phyloP scores from a whole-genome alignment of 163 green algal genomes.

The Scenedesmus sp. region DNA sequence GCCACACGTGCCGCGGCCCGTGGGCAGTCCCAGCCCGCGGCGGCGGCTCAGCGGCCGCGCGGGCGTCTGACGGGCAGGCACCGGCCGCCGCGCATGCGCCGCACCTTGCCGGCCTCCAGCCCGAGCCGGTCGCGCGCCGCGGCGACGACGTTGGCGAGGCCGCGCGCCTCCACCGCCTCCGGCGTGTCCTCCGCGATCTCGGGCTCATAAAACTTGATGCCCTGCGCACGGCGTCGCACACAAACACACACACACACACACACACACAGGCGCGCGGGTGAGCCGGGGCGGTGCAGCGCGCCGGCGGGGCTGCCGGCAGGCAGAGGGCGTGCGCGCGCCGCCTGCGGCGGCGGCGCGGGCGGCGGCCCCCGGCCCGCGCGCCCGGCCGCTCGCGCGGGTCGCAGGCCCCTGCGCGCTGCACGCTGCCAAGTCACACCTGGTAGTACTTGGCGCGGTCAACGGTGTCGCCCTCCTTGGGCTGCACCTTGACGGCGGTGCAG shows the following conservation, averaged over 20 bases:
- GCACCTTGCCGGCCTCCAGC: constrained; percentile 31
- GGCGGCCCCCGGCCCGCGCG: too few relatives aligned
- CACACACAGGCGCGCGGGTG: too few relatives aligned
- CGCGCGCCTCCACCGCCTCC: constrained; percentile 56
- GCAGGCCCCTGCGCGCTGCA: neutral
- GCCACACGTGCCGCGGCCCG: too few relatives aligned
- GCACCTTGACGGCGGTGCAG: constrained; percentile 72
- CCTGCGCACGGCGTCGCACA: constrained; percentile 31
- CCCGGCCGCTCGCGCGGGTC: neutral
- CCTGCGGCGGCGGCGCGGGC: too few relatives aligned
- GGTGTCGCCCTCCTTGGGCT: constrained; percentile 90
- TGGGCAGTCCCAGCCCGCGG: too few relatives aligned
- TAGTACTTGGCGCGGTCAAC: constrained; percentile 83
- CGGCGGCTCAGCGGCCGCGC: too few relatives aligned
- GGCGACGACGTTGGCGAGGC: constrained; percentile 61
- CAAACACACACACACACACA: too few relatives aligned
- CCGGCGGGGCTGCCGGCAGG: too few relatives aligned
- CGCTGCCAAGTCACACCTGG: constrained; percentile 57
- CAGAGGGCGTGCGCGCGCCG: too few relatives aligned
- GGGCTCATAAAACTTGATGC: constrained; percentile 91
- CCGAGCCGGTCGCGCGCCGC: constrained; percentile 52
- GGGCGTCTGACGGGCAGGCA: too few relatives aligned
- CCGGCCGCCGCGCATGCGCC: too few relatives aligned
- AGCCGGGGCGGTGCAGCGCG: too few relatives aligned
- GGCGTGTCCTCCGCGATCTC: constrained; percentile 82